Percentiles rank a stretch among this genome's conserved stretches.
Evolutionary conservation across 371 early-diverging fungal genomes (phyloP).

Genomic region (Mortierella sp.): DNA sequence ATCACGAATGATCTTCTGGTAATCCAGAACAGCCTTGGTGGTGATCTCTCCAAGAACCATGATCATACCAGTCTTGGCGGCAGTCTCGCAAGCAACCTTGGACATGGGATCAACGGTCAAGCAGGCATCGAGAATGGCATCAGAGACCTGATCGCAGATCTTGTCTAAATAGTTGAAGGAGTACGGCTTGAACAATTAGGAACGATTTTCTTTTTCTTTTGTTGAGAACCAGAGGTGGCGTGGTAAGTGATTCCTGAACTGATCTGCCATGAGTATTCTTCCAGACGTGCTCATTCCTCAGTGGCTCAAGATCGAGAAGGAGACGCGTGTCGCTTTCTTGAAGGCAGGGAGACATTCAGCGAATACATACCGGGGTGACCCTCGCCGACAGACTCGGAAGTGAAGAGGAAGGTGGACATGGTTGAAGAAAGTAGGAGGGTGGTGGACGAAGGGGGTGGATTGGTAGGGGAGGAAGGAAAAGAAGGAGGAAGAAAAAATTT

Average conservation of each 20-base stretch:
- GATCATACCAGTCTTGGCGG: slow-evolving; percentile 99
- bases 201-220: too few relatives aligned
- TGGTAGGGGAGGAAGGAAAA: slow-evolving; percentile 16
- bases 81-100: slow-evolving; percentile 99
- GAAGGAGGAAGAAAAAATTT: slow-evolving; percentile 7
- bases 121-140: slow-evolving; percentile 99
- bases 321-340: too few relatives aligned
- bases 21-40: slow-evolving; percentile 96
- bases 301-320: too few relatives aligned
- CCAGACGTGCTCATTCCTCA: too few relatives aligned
- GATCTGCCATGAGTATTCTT: too few relatives aligned
- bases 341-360: too few relatives aligned
- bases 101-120: slow-evolving; percentile 95
- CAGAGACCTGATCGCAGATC: slow-evolving; percentile 99
- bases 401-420: slow-evolving; percentile 94
- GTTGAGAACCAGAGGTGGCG: too few relatives aligned
- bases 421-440: too few relatives aligned
- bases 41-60: slow-evolving; percentile 99
- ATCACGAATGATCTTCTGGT: slow-evolving; percentile 98
- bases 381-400: slow-evolving; percentile 99
- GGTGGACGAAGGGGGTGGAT: slow-evolving; percentile 10
- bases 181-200: too few relatives aligned
- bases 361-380: slow-evolving; percentile 92
- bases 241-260: too few relatives aligned
- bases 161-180: slow-evolving; percentile 78